Evolutionary conservation across 1,284 basidiomycete species (phyloP).

Genomic region (Pseudozyma thailandica): DNA sequence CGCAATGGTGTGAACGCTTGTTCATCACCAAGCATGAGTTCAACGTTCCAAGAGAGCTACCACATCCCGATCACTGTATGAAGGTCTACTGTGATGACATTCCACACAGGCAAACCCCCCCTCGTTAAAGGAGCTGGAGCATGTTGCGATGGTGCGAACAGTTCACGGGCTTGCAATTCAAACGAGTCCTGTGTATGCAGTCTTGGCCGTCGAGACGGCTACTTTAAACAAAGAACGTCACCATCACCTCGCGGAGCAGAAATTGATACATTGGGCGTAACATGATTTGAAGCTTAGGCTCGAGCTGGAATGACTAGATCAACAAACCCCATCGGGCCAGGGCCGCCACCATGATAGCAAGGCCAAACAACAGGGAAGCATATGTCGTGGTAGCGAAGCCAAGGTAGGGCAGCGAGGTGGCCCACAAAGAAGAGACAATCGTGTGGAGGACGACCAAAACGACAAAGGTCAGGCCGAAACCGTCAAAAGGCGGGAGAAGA

Average conservation of each 20-base stretch:
- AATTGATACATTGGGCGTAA: neutral
- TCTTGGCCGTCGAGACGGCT: neutral
- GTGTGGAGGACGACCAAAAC: conserved; percentile 54
- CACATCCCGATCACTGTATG: too few species aligned
- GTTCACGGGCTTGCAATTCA: neutral
- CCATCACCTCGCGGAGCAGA: neutral
- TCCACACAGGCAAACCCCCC: neutral
- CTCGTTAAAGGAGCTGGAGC: neutral
- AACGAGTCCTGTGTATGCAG: too few species aligned
- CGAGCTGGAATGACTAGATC: conserved; percentile 25
- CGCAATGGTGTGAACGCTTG: neutral
- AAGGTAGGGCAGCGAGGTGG: conserved; percentile 48
- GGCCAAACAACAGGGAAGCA: conserved; percentile 55
- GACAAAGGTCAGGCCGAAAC: conserved; percentile 39
- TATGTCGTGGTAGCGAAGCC: conserved; percentile 61
- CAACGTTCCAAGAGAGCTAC: too few species aligned
- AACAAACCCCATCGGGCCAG: conserved; percentile 60
- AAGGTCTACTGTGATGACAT: too few species aligned
- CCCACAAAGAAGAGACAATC: conserved; percentile 54
- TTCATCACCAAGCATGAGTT: too few species aligned
- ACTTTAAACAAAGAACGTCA: too few species aligned
- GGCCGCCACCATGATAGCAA: conserved; percentile 53
- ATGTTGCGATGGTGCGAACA: neutral
- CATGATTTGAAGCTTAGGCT: neutral
- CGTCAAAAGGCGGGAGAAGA: conserved; percentile 44